Evolutionary conservation across 148 eudicot species (phyloP), one percentile per base, ranked within the genome.

Genomic region (Talinum fruticosum): DNA sequence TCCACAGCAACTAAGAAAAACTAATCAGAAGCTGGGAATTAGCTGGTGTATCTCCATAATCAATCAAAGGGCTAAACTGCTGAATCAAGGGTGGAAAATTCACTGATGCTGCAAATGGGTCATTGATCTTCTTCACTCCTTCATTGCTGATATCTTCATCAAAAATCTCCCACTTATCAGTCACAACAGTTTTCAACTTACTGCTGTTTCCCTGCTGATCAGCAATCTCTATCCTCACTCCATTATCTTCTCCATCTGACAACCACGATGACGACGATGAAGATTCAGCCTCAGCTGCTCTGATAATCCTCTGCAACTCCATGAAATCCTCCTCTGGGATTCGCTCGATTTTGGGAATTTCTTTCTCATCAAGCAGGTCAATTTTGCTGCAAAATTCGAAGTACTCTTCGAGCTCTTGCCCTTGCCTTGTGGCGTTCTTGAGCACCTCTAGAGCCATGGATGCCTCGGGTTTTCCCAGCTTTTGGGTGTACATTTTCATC

Each of bases 101-200:
- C 67, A 80, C 72, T 38, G 82, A 64, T 18, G 74, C 76, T 57
- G 72, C 79, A 74, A 73, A 82, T 15, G 87, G 87, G 19, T 84
- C 85, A 28, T 49, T 10, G 10, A 41, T 41, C 45, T 16, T 69
- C 41, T 71, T 24, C 32, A 66, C 81, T 72, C 7, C 72, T 2
- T 1, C 72, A 64, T 59, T 57, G 71, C 12, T 79, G 38, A 76
- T 19, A 29, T 87, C 92, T 69, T 91, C 95, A 10, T 91, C 91
- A 69, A 91, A 91, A 26, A 79, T 82, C 86, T 91, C 92, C 95
- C 95, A 91, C 16, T 86, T 70, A 76, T 87, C 80, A 0, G 95
- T 89, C 30, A 89, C 84, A 13, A 86, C 75, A 8, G 92, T 86
- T 85, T 66, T 81, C 75, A 85, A 34, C 67, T 6, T 34, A 14